Evolutionary conservation across 805 yeast species (phyloP).

Genomic region (Kuraishia molischiana): DNA sequence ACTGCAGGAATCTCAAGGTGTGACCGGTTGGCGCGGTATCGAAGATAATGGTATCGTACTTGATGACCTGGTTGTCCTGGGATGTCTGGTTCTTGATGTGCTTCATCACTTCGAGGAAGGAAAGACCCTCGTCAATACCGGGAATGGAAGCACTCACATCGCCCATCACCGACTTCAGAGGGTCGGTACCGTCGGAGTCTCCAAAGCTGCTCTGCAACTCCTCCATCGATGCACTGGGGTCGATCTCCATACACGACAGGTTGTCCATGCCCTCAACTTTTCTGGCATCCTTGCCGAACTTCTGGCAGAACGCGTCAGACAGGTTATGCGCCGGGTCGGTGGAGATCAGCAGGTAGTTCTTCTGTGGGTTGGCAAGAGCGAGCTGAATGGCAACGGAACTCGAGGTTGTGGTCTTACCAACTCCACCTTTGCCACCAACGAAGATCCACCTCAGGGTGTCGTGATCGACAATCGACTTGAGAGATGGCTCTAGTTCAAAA

Average conservation of each 20-base stretch:
- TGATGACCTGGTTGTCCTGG: slow-evolving; percentile 16
- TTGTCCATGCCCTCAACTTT: slow-evolving; percentile 83
- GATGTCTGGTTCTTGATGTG: slow-evolving; percentile 73
- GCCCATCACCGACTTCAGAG: slow-evolving; percentile 67
- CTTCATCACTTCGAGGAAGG: slow-evolving; percentile 96
- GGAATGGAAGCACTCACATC: slow-evolving; percentile 94
- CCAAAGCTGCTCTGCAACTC: slow-evolving; percentile 60
- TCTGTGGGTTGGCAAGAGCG: slow-evolving; percentile 71
- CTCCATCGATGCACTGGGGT: slow-evolving; percentile 87
- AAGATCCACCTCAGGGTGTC: slow-evolving; percentile 89
- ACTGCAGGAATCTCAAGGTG: slow-evolving; percentile 86
- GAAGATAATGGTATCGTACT: slow-evolving; percentile 82
- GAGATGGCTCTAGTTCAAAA: slow-evolving; percentile 60
- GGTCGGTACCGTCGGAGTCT: slow-evolving; percentile 45
- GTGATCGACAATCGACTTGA: slow-evolving; percentile 51
- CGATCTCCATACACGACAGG: slow-evolving; percentile 96
- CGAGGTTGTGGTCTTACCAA: slow-evolving; percentile 96
- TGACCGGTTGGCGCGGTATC: slow-evolving; percentile 99
- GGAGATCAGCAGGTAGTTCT: slow-evolving; percentile 80
- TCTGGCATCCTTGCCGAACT: slow-evolving; percentile 95
- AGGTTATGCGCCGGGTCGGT: slow-evolving; percentile 98
- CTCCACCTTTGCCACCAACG: slow-evolving; percentile 99
- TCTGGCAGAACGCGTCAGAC: slow-evolving; percentile 97
- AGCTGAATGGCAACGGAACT: slow-evolving; percentile 92
- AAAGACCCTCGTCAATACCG: slow-evolving; percentile 96